phyloP scores from a whole-genome alignment of 139 green algal genomes.

The Edaphochlamys debaryana region DNA sequence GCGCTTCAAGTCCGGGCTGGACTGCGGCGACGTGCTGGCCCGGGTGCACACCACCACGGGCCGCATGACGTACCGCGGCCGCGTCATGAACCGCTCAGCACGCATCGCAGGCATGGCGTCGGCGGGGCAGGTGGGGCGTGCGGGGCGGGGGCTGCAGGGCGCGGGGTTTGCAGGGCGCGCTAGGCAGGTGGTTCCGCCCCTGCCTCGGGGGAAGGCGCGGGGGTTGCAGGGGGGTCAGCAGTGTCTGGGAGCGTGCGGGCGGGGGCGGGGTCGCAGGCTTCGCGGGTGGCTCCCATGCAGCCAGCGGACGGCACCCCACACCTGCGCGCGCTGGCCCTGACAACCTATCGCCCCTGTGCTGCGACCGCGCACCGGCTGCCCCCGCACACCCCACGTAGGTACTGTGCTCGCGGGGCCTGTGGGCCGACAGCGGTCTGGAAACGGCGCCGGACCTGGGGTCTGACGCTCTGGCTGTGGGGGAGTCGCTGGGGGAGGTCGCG shows the following conservation, averaged over 20 bases:
- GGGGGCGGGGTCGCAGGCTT: too few species aligned
- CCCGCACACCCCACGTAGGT: background rate
- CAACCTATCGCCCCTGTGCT: too few species aligned
- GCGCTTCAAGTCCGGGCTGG: slow-evolving; percentile 29
- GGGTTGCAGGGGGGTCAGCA: too few species aligned
- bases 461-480: slow-evolving; percentile 24
- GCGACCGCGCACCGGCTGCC: too few species aligned
- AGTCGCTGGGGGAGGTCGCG: slow-evolving; percentile 26
- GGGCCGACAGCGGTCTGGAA: slow-evolving; percentile 24
- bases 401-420: slow-evolving; percentile 27
- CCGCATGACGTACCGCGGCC: slow-evolving; percentile 39
- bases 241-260: too few species aligned
- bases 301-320: too few species aligned
- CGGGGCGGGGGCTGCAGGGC: too few species aligned
- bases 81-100: slow-evolving; percentile 43
- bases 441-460: slow-evolving; percentile 6
- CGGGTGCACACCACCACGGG: slow-evolving; percentile 37
- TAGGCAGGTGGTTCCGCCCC: too few species aligned
- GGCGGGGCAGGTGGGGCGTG: background rate
- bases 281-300: too few species aligned
- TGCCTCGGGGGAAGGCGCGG: too few species aligned
- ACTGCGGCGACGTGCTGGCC: slow-evolving; percentile 34
- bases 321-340: too few species aligned
- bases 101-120: slow-evolving; percentile 17
- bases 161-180: too few species aligned